Percentiles rank a stretch among this genome's conserved stretches.
These are phyloP conservation scores for Penicillium daleae DNA, from an alignment of 495 filamentous ascomycete genomes.

Conservation along the genomic window DNA sequence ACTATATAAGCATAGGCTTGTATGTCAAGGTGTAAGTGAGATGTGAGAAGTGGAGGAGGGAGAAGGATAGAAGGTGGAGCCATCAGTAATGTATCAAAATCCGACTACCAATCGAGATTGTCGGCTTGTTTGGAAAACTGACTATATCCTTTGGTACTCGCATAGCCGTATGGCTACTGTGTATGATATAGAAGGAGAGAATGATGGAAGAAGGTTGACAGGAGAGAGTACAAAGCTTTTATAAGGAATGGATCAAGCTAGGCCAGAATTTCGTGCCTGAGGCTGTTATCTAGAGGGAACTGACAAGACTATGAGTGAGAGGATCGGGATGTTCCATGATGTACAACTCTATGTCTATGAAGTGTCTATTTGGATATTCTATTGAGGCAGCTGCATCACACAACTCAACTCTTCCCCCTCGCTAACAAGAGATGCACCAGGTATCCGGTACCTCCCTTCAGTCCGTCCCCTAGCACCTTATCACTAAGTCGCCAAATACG, in stretches of 20 bases:
- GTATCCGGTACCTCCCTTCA: conserved; percentile 57
- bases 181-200: no score
- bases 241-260: background rate
- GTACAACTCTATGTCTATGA: conserved; percentile 2
- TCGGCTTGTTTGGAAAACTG: no score
- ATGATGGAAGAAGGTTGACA: background rate
- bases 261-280: background rate
- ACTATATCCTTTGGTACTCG: no score
- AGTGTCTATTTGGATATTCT: background rate
- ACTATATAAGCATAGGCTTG: no score
- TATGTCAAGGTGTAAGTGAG: no score
- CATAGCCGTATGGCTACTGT: no score
- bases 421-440: conserved; percentile 47
- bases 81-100: no score
- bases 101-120: no score
- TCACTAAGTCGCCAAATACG: conserved; percentile 78
- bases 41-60: no score
- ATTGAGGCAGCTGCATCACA: background rate
- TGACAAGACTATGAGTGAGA: background rate
- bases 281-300: background rate
- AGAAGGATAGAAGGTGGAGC: no score
- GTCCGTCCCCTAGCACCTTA: conserved; percentile 52
- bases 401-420: conserved; percentile 20
- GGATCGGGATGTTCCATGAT: background rate
- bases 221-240: background rate